Base-by-base conservation (phyloP, 73 alveolate species). In the Paramecium caudatum region DNA sequence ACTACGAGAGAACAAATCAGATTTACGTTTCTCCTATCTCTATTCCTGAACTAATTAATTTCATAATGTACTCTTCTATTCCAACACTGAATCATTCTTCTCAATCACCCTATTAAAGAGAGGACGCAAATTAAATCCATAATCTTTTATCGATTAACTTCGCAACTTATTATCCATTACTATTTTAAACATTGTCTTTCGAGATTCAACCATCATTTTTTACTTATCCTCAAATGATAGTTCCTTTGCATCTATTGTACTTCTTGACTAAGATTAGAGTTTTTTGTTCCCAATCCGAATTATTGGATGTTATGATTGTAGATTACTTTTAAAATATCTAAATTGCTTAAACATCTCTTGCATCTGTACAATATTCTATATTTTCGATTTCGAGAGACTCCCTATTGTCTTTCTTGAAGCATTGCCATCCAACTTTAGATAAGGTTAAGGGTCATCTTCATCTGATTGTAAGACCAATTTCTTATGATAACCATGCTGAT, bases 151-250 rank as follows among this genome's bases (percentile, higher is more conserved):
- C 12, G 80, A 55, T 55, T 55, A 21, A 55, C 80, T 55, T 23
- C 80, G 3, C 45, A 55, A 55, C 46, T 55, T 55, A 55, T 55
- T 55, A 55, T 55, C 80, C 80, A 55, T 55, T 25, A 55, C 80
- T 55, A 55, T 55, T 5, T 7, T 16, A 10, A 23, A 55, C 80
- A 55, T 55, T 27, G 80, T 55, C 30, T 55, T 55, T 2, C 80
- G 41, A 4, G 80, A 6, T 55, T 55, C 10, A 55, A 9, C 30
- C 80, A 55, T 55, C 5, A 55, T 43, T 27, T 55, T 55, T 43
- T 55, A 8, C 30, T 55, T 55, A 23, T 55, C 80, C 43, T 55
- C 80, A 55, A 55, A 55, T 9, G 46, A 55, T 4, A 21, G 27
- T 21, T 55, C 80, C 46, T 23, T 55, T 23, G 80, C 80, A 55